Evolutionary conservation across 371 early-diverging fungal genomes (phyloP), one percentile per base, ranked within the genome.

Genomic region (Parasitella parasitica): DNA sequence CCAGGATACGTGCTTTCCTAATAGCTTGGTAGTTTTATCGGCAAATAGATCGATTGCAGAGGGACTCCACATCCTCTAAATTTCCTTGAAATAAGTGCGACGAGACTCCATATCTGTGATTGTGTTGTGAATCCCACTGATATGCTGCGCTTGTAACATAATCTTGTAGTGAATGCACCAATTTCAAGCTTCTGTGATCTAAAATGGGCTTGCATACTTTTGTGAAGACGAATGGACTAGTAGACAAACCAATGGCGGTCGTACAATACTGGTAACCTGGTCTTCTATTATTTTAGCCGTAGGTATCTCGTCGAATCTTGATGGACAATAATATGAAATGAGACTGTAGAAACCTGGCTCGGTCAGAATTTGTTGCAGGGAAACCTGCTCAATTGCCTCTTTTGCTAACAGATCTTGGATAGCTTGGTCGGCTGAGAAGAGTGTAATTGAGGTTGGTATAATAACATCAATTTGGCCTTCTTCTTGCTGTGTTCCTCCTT

Each of bases 171-270:
- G 8, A 4, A 67, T 57, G 24, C 65, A 67, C 39, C 46, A 39
- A 26, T 28, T 64, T 63, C 68, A 67, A 4, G 67, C 54, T 24
- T 20, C 11, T 1, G 39, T 67, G 63, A 0, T 58, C 48, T 6
- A 76, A 56, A 9, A 77, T 30, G n/a, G 77, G 75, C 13, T 30
- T 48, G 43, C 37, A 41, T 1, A 78, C 58, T 48, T 71, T 72
- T 6, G 80, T 82, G 46, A 84, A 83, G 11, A 73, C 72, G 6
- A 61, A 61, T 2, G 82, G 81, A 2, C 74, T 70, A 9, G 76
- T 67, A 2, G 79, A 73, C 0, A 84, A 71, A 8, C 80, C 84
- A 50, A 84, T 81, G 1, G 79, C 71, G n/a, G 75, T 55, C 0
- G 75, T 71, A 7, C 64, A 60, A 67, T 72, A 84, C 63, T 79